Evolutionary conservation across 495 filamentous ascomycete genomes (phyloP).

Genomic region (Copromyces sp.): DNA sequence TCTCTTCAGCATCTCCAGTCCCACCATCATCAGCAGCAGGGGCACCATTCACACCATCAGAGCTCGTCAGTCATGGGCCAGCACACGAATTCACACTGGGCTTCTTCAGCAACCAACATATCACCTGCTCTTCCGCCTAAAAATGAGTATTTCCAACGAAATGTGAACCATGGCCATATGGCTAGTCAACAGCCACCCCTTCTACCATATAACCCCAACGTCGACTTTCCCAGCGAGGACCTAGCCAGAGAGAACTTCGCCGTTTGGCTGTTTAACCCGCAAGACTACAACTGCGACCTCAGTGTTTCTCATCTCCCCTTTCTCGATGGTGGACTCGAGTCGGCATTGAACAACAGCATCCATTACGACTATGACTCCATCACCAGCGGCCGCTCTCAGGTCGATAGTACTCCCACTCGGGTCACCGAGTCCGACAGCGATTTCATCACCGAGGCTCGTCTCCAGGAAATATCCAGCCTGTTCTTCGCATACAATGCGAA

Average conservation of each 20-base stretch:
- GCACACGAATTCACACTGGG: not conserved
- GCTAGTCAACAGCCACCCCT: conserved; percentile 21
- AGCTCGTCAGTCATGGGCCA: not conserved
- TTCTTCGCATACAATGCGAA: conserved; percentile 71
- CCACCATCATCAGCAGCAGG: not conserved
- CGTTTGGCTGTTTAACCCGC: conserved; percentile 40
- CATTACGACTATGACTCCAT: conserved; percentile 43
- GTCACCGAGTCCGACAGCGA: conserved; percentile 58
- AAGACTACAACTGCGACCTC: conserved; percentile 30
- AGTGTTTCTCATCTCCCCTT: conserved; percentile 35
- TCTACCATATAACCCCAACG: conserved; percentile 23
- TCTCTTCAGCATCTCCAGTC: not conserved
- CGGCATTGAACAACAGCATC: conserved; percentile 40
- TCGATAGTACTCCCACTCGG: conserved; percentile 57
- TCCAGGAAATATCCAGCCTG: conserved; percentile 64
- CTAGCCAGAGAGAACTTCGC: conserved; percentile 36
- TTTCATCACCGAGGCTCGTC: conserved; percentile 73
- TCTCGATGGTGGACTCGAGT: conserved; percentile 39
- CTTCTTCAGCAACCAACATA: not conserved
- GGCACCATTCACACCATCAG: not conserved
- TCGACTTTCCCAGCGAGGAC: conserved; percentile 28
- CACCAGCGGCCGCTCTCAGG: conserved; percentile 56
- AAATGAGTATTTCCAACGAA: not conserved
- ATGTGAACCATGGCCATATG: not conserved
- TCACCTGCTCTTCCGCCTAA: not conserved